Conservation (phyloP, 495 filamentous ascomycete genomes). For the Polyplosphaeria fusca region DNA sequence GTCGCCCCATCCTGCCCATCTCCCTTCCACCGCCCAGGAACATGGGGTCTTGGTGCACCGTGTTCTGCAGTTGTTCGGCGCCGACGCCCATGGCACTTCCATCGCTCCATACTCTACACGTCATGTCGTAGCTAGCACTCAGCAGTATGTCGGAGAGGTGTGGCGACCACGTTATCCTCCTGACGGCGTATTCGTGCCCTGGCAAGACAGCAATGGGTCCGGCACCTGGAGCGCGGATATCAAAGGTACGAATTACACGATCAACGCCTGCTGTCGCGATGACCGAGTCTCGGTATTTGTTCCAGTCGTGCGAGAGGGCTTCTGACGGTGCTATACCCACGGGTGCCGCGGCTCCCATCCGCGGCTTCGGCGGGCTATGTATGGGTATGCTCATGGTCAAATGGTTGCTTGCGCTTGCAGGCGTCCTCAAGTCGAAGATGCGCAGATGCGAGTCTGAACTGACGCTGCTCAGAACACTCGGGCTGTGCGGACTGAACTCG, state of each 20-base stretch:
- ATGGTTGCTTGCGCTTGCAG: constrained; percentile 76
- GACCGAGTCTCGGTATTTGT: constrained; percentile 84
- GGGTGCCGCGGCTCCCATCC: constrained; percentile 41
- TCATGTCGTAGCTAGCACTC: constrained; percentile 96
- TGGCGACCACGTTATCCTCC: constrained; percentile 82
- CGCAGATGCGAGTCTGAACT: constrained; percentile 81
- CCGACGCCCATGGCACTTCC: constrained; percentile 53
- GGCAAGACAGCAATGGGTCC: constrained; percentile 67
- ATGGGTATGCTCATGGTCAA: constrained; percentile 73
- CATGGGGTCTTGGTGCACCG: constrained; percentile 33
- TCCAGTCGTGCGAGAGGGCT: constrained; percentile 95
- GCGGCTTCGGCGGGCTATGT: constrained; percentile 56
- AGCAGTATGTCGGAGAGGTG: constrained; percentile 82
- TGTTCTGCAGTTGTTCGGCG: constrained; percentile 42
- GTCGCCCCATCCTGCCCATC: constrained; percentile 81
- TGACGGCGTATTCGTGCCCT: constrained; percentile 89
- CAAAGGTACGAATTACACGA: constrained; percentile 77
- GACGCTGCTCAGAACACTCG: constrained; percentile 74
- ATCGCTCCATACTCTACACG: constrained; percentile 87
- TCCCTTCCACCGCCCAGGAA: constrained; percentile 55
- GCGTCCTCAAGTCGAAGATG: constrained; percentile 84
- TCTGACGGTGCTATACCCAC: constrained; percentile 61
- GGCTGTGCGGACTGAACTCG: constrained; percentile 74
- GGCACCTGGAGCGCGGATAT: constrained; percentile 69
- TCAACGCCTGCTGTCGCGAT: constrained; percentile 92